phyloP scores from a whole-genome alignment of 495 filamentous ascomycete species.

The Baudoinia panamericana region DNA sequence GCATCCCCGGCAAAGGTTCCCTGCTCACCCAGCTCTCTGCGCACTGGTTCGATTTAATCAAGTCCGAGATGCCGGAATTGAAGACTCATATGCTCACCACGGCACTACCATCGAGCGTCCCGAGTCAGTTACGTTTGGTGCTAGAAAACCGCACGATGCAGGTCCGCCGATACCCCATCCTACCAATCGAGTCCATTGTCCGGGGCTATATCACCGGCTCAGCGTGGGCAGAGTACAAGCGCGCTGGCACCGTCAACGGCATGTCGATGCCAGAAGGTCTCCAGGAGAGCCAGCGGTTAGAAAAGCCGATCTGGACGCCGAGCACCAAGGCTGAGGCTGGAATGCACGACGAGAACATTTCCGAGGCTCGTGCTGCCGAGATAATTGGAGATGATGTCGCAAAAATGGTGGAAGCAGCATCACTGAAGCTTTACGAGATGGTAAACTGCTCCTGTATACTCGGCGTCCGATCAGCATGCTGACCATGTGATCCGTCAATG shows the following conservation, averaged over 20 bases:
- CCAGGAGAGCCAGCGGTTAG: constrained; percentile 57
- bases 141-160: constrained; percentile 60
- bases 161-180: constrained; percentile 61
- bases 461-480: not conserved
- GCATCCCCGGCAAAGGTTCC: constrained; percentile 70
- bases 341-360: constrained; percentile 83
- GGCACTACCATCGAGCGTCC: constrained; percentile 39
- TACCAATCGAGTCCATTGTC: constrained; percentile 85
- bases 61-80: constrained; percentile 49
- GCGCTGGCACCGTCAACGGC: constrained; percentile 67
- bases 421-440: constrained; percentile 57
- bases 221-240: constrained; percentile 73
- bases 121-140: constrained; percentile 38
- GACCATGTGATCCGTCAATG: not conserved
- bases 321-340: constrained; percentile 81
- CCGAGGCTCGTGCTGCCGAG: constrained; percentile 41
- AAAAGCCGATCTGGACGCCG: constrained; percentile 67
- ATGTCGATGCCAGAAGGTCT: constrained; percentile 54
- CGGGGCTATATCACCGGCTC: constrained; percentile 90
- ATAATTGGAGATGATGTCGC: constrained; percentile 60
- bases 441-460: constrained; percentile 5
- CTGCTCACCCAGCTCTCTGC: constrained; percentile 73
- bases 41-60: constrained; percentile 74
- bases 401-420: constrained; percentile 56
- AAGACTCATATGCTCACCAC: constrained; percentile 66